Percentiles rank a stretch among this genome's conserved stretches.
phyloP scores from a whole-genome alignment of 2,329 filamentous ascomycete species.

The Ascochyta viciae-villosae region DNA sequence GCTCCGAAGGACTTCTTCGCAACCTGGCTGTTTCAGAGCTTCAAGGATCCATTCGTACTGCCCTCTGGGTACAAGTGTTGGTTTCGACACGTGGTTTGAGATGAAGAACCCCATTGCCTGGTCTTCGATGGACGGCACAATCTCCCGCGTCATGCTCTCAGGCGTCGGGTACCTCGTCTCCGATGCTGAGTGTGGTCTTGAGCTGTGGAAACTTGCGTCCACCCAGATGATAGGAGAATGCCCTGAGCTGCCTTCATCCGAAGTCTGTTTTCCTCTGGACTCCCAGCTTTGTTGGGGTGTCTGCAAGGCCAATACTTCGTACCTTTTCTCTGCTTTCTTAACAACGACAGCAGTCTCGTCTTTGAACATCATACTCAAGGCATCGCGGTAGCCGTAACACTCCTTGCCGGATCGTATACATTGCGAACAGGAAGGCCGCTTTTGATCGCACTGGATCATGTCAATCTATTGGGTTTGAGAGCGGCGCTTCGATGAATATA shows the following conservation, averaged over 20 bases:
- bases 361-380: constrained; percentile 41
- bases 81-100: constrained; percentile 35
- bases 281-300: neutral
- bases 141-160: constrained; percentile 17
- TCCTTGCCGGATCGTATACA: constrained; percentile 36
- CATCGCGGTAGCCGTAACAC: constrained; percentile 43
- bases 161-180: constrained; percentile 21
- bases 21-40: constrained; percentile 24
- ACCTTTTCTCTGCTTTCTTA: constrained; percentile 33
- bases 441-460: constrained; percentile 35
- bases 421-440: constrained; percentile 43
- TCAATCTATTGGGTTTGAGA: neutral
- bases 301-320: constrained; percentile 31
- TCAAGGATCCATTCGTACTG: constrained; percentile 39
- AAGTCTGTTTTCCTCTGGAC: neutral
- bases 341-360: constrained; percentile 38
- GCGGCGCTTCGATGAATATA: constrained; percentile 3
- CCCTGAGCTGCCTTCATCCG: neutral
- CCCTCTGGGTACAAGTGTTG: constrained; percentile 32
- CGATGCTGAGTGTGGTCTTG: neutral
- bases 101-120: constrained; percentile 41
- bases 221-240: neutral
- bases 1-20: constrained; percentile 26
- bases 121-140: constrained; percentile 36
- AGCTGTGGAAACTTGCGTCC: neutral